Evolutionary conservation across 2,329 filamentous ascomycete genomes (phyloP), one percentile per base, ranked within the genome.

Genomic region (Aspergillus eucalypticola): DNA sequence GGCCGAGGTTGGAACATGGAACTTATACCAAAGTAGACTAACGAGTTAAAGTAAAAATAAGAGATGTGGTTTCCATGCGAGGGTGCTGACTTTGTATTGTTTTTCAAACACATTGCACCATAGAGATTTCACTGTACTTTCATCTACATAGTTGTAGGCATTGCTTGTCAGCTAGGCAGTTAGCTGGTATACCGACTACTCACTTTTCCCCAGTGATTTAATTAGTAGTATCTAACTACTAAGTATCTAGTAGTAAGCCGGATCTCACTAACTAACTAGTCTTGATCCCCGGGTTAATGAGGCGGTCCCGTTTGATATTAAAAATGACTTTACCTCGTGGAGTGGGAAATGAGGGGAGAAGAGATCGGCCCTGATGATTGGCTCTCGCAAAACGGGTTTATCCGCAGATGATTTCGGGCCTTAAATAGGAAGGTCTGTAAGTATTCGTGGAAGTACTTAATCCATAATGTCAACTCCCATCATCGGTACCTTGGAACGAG

Each of bases 321-420:
- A 35, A 15, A 35, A 35, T 35, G 32, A 35, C 53, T 54, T 54
- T 17, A 17, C 53, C 25, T 44, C 53, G 53, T 55, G 53, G 39
- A 55, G 41, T 17, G 53, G 32, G 53, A 55, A 55, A 55, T 55
- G 39, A 55, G 53, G 53, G 52, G 52, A 35, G 53, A 15, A 46
- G 53, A 19, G 27, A 55, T 55, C 46, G 25, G 7, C 46, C 25
- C 46, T 27, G n/a, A 6, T 50, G 46, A 50, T 50, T 50, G 46
- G 27, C 5, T 17, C 23, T 27, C 27, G 7, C 25, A 27, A 17
- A 17, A 32, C 46, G 25, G 46, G 10, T 27, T 19, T 50, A 50
- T 50, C 46, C 46, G 27, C 39, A 27, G 41, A 44, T 46, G n/a
- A 17, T 44, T 55, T 46, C 51, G 23, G 15, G 32, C 11, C 41